Evolutionary conservation across 176 grass and related monocot genomes (phyloP).

Genomic region (Urochloa ruziziensis): DNA sequence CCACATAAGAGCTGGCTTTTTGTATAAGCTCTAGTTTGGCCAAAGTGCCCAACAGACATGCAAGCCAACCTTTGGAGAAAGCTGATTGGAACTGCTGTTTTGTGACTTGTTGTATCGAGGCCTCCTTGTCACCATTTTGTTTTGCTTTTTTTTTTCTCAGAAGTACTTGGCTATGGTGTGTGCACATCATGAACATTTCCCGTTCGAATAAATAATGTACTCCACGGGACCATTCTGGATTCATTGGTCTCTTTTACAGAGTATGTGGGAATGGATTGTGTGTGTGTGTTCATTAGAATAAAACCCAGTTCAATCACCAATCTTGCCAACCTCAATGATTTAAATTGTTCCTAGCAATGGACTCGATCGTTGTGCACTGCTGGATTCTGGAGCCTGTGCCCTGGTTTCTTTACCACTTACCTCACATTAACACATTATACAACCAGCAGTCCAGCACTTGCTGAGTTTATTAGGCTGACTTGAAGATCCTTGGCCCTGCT

Average conservation of each 20-base stretch:
- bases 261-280: background rate
- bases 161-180: background rate
- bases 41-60: background rate
- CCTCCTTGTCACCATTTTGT: background rate
- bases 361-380: background rate
- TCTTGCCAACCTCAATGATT: background rate
- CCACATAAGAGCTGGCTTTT: background rate
- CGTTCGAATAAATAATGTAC: background rate
- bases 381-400: background rate
- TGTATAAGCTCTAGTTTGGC: background rate
- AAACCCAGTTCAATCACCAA: background rate
- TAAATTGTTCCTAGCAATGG: background rate
- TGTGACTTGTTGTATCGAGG: background rate
- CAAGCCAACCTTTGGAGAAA: background rate
- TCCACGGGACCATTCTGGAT: background rate
- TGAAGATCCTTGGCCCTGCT: background rate
- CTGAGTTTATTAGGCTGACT: background rate
- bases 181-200: background rate
- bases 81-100: background rate
- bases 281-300: background rate
- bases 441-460: background rate
- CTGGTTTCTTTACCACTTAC: background rate
- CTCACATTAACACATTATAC: background rate
- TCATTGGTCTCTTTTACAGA: background rate
- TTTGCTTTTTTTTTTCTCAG: background rate